Evolutionary conservation across 2,329 filamentous ascomycete genomes (phyloP), one percentile per base, ranked within the genome.

Genomic region (Triangularia setosa): DNA sequence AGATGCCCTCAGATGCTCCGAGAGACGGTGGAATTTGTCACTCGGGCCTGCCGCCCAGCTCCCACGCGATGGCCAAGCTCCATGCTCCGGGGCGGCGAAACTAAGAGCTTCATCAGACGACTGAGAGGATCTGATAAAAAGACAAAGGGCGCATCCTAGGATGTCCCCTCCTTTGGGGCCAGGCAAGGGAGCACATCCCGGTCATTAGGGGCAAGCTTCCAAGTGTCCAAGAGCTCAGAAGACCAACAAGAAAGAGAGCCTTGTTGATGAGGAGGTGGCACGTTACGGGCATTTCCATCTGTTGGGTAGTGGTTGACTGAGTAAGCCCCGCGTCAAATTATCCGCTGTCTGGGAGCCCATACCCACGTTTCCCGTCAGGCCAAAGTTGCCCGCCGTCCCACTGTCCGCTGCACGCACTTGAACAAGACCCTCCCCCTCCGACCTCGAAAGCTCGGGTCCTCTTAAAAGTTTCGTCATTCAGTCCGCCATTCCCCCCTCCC

Each of bases 401-500:
- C 23, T 28, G 40, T 53, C 52, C 44, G 18, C 58, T 64, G 60
- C 62, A 30, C 23, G 58, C 58, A 63, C 62, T 65, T 61, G 53
- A 55, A 64, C 62, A 57, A 54, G 62, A 35, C 67, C 64, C 65
- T 62, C 65, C 68, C 69, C 69, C 70, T 71, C 68, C 68, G 69
- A 69, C 67, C 56, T 69, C 67, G 64, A 68, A 65, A 67, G 61
- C 65, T 65, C 64, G 60, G 63, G 62, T 48, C 60, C 58, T 68
- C 60, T 67, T 67, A 68, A 72, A 71, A 71, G 65, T 72, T 73
- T 72, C 70, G 70, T 72, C 70, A 72, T 69, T 63, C 65, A 65
- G 59, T 57, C 67, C 61, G 60, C 61, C 65, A 63, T 65, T 68
- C 64, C 66, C 62, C 63, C 62, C 48, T 60, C 63, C 64, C 63